Evolutionary conservation across 1,284 basidiomycete species (phyloP), one percentile per base, ranked within the genome.

Genomic region (Pholiota adiposa): DNA sequence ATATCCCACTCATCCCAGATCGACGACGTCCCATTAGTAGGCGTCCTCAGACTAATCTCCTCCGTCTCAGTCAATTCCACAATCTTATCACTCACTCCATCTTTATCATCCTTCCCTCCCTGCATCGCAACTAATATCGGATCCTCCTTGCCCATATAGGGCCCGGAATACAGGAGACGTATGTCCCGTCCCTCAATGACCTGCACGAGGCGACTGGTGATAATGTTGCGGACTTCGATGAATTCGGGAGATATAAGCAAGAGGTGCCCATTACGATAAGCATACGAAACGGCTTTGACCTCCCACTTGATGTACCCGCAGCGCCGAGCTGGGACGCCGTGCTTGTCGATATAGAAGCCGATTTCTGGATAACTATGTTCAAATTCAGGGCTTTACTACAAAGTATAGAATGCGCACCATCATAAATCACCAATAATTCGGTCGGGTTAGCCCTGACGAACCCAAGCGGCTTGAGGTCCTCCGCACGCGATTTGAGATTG

Each of bases 1-100:
- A 88, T 85, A 68, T 90, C 88, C 85, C 88, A 90, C 65, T 89
- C 88, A 49, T 87, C 87, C 89, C 89, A 91, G 50, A 85, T 64
- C 43, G 72, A 63, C 49, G 74, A 23, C 19, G 51, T 70, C 19
- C 70, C 34, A n/a, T 73, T 66, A 9, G 69, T 64, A 36, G 73
- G 64, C 51, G 78, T 72, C 19, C 76, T 69, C 29, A 75, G 63
- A 40, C 72, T 70, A 44, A 87, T 75, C 63, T 87, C 87, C 33
- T 78, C 70, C 6, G 92, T 93, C 75, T 90, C 84, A 62, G 88
- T 73, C 61, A 93, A 73, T 72, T 93, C 88, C 2, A 88, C 75
- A 50, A 93, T 75, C 68, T 79, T 83, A 63, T 91, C 87, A 59
- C 81, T 84, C 58, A 77, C 69, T 1, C 84, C 86, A 7, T 77